A percentile compares a stretch with the other conserved stretches of the same genome.
Evolutionary conservation across 31 red algal genomes (phyloP).

Genomic region (Porphyra umbilicalis): DNA sequence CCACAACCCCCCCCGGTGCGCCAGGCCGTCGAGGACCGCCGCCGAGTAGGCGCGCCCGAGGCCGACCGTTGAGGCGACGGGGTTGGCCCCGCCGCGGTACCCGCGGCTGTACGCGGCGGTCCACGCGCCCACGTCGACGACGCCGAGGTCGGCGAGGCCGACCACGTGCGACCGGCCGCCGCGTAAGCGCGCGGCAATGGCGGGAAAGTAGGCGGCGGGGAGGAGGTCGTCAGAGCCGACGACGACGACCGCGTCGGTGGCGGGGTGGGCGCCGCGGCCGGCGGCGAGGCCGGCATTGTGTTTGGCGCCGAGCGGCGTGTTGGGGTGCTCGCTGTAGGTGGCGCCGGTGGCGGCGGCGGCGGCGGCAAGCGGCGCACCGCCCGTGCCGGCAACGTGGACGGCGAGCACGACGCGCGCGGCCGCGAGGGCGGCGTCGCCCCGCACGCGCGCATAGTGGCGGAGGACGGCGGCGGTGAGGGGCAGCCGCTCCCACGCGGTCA

Average conservation of each 20-base stretch:
- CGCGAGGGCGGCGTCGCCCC: not conserved
- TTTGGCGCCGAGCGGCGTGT: conserved; percentile 58
- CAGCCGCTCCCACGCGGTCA: conserved; percentile 44
- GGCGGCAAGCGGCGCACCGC: conserved; percentile 1
- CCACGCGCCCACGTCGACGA: conserved; percentile 23
- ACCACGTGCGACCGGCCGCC: conserved; percentile 23
- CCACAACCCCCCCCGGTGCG: conserved; percentile 41
- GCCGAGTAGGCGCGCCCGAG: conserved; percentile 60
- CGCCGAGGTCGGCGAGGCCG: conserved; percentile 42
- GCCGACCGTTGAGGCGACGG: conserved; percentile 42
- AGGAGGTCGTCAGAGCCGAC: conserved; percentile 65
- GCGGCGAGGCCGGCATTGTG: conserved; percentile 29
- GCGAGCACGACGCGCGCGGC: conserved; percentile 22
- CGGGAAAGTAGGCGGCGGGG: conserved; percentile 22
- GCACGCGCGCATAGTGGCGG: conserved; percentile 15
- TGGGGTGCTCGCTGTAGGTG: conserved; percentile 35
- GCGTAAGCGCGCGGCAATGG: conserved; percentile 1
- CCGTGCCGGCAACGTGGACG: conserved; percentile 47
- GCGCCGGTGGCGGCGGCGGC: conserved; percentile 15
- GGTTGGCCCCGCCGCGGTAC: conserved; percentile 19
- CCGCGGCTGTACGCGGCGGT: conserved; percentile 43
- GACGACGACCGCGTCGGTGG: conserved; percentile 43
- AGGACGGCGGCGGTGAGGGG: conserved; percentile 51
- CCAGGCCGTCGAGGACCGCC: conserved; percentile 34
- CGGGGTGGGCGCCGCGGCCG: not conserved